A percentile compares a stretch with the other conserved stretches of the same genome.
phyloP scores from a whole-genome alignment of 768 basidiomycete genomes.

The Boletus sp. region DNA sequence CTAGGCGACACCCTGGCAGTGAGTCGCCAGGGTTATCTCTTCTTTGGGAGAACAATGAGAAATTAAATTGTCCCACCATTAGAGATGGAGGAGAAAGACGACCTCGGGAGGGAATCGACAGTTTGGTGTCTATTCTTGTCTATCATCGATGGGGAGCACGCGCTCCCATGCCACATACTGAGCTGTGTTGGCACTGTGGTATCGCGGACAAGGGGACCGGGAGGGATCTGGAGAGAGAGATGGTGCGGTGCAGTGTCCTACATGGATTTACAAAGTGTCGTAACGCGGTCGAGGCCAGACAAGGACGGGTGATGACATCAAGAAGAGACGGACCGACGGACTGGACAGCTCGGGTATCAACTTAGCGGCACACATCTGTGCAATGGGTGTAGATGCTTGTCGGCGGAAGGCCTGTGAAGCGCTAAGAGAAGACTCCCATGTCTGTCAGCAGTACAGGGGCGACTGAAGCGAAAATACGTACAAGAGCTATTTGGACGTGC shows the following conservation, averaged over 20 bases:
- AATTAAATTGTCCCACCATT: not conserved
- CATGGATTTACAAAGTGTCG: not conserved
- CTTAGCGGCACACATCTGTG: not conserved
- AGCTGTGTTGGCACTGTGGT: not conserved
- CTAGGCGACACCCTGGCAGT: not conserved
- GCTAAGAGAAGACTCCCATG: not conserved
- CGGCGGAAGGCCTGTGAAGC: not conserved
- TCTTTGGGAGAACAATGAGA: not conserved
- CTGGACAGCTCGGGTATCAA: not conserved
- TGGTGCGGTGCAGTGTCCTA: not conserved
- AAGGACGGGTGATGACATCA: not conserved
- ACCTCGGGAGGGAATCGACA: not conserved
- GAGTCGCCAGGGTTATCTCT: not conserved
- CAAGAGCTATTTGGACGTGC: not conserved
- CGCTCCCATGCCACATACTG: not conserved
- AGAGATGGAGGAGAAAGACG: not conserved
- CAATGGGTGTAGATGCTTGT: not conserved
- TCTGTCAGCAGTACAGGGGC: not conserved
- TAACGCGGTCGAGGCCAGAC: not conserved
- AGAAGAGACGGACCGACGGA: not conserved
- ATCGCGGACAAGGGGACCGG: not conserved
- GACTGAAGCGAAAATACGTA: not conserved
- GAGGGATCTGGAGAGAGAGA: not conserved
- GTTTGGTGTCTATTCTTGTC: not conserved
- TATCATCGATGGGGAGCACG: not conserved